phyloP scores from a whole-genome alignment of 2,329 filamentous ascomycete genomes.

The Fusarium mangiferae region DNA sequence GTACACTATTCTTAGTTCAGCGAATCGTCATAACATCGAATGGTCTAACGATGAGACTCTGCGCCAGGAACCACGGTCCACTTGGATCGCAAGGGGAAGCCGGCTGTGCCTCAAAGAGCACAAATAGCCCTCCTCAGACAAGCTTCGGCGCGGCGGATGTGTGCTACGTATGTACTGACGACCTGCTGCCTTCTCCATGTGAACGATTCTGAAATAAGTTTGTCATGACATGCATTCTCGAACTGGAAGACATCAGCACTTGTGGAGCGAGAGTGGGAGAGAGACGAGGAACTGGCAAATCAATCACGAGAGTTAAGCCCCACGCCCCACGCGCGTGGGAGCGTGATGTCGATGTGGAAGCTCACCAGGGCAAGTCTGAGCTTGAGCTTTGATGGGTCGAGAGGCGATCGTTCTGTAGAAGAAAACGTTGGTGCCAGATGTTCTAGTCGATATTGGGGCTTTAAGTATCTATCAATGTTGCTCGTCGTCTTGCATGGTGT shows the following conservation, averaged over 20 bases:
- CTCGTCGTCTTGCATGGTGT: conserved; percentile 11
- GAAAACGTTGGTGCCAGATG: background rate
- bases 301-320: conserved; percentile 39
- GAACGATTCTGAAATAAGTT: conserved; percentile 44
- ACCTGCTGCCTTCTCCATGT: conserved; percentile 33
- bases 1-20: conserved; percentile 42
- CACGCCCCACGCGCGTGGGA: conserved; percentile 45
- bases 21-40: conserved; percentile 38
- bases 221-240: conserved; percentile 42
- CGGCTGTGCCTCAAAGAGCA: conserved; percentile 23
- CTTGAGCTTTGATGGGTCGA: conserved; percentile 10
- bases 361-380: conserved; percentile 37
- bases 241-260: conserved; percentile 40
- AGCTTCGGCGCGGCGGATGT: conserved; percentile 25
- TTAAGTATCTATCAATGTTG: conserved; percentile 26
- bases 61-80: conserved; percentile 38
- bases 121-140: conserved; percentile 21
- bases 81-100: conserved; percentile 18
- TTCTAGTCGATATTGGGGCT: conserved; percentile 1
- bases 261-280: conserved; percentile 46
- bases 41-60: conserved; percentile 23
- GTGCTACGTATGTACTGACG: conserved; percentile 14
- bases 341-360: conserved; percentile 28
- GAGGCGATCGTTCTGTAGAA: background rate
- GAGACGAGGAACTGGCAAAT: conserved; percentile 39